These are phyloP conservation scores for Gleditsia sinensis DNA, from an alignment of 306 rosid genomes.

Conservation along the genomic window DNA sequence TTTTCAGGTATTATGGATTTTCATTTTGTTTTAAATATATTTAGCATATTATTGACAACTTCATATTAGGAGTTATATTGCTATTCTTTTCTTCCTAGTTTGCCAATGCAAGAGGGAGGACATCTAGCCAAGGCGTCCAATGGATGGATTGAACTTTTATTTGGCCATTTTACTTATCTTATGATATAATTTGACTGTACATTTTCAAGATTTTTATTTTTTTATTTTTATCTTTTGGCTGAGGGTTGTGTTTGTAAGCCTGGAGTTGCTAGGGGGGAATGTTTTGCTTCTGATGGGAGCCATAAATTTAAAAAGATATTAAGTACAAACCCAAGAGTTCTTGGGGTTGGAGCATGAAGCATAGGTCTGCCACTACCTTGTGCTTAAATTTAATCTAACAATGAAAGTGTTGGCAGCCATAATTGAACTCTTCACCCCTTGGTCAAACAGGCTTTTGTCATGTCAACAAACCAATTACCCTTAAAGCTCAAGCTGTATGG, in stretches of 20 bases:
- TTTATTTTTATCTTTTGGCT: too few species aligned
- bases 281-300: too few species aligned
- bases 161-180: background rate
- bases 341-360: background rate
- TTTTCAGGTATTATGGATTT: conserved; percentile 67
- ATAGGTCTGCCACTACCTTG: background rate
- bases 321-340: background rate
- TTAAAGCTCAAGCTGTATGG: background rate
- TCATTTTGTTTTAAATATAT: conserved; percentile 26
- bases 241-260: background rate
- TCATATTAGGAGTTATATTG: conserved; percentile 43
- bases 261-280: too few species aligned
- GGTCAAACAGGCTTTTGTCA: background rate
- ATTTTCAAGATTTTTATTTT: background rate
- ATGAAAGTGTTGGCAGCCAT: background rate
- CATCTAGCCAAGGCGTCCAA: background rate
- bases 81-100: background rate
- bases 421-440: background rate
- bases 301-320: too few species aligned
- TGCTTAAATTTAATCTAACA: background rate
- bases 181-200: background rate
- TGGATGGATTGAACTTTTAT: background rate
- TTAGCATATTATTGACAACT: conserved; percentile 44
- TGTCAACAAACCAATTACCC: background rate
- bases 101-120: background rate